A percentile compares a stretch with the other conserved stretches of the same genome.
Evolutionary conservation across 305 asterid species (phyloP).

Genomic region (Fraxinus xanthoxyloides): DNA sequence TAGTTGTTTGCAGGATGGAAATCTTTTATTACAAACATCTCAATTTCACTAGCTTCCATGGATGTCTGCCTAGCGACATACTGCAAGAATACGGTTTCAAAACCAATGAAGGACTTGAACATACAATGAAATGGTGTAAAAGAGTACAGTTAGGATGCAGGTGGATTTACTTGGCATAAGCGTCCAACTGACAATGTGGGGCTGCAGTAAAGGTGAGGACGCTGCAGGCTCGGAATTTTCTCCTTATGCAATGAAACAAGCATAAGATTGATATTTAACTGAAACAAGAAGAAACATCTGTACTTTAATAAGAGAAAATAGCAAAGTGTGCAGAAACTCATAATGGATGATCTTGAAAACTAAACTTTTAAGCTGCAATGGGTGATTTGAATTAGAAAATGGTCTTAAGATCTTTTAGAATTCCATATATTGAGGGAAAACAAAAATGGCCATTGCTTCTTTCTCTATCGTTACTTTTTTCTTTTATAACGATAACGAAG

Average conservation of each 20-base stretch:
- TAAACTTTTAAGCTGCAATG: conserved; percentile 17
- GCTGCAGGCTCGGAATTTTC: conserved; percentile 75
- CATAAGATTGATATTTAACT: conserved; percentile 63
- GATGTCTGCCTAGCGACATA: conserved; percentile 84
- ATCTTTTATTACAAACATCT: conserved; percentile 61
- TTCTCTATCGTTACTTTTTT: background rate
- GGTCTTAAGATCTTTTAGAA: conserved; percentile 10
- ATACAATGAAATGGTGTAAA: conserved; percentile 14
- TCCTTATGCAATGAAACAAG: conserved; percentile 72
- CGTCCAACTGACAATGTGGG: conserved; percentile 57
- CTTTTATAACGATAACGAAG: background rate
- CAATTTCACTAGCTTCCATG: conserved; percentile 59
- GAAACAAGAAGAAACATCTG: conserved; percentile 7
- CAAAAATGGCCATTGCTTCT: background rate
- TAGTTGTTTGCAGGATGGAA: conserved; percentile 30
- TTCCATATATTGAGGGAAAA: conserved; percentile 1
- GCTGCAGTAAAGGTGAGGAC: conserved; percentile 79
- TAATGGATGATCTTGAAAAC: conserved; percentile 11
- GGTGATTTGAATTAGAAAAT: conserved; percentile 15
- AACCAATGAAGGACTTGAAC: conserved; percentile 18
- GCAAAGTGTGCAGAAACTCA: conserved; percentile 18
- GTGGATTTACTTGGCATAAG: conserved; percentile 49
- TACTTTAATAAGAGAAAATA: conserved; percentile 1
- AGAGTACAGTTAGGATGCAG: conserved; percentile 22
- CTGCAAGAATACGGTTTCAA: conserved; percentile 44